Evolutionary conservation across 441 rosid genomes (phyloP), one percentile per base, ranked within the genome.

Genomic region (Arabidopsis hybrid): DNA sequence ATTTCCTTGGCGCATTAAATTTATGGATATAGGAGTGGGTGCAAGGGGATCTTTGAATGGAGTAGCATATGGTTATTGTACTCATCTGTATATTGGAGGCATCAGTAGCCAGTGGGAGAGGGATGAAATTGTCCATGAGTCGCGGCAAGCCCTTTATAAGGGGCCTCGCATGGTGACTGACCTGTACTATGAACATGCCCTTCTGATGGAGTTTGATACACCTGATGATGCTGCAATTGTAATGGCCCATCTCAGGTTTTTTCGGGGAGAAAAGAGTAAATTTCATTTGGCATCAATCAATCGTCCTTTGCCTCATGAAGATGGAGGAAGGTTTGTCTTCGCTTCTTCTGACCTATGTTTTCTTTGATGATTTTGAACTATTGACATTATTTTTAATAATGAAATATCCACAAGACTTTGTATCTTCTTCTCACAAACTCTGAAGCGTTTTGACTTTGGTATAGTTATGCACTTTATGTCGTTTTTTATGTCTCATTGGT

Each of bases 171-270:
- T 82, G 89, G 88, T 90, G 40, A 85, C 86, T 58, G 97, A 95
- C 81, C 83, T 93, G 75, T 74, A 77, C 81, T 86, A 77, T 79
- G 99, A 93, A 81, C 84, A 91, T 72, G 97, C 97, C 65, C 78
- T 95, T 71, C 69, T 95, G 50, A 83, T 95, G 96, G 99, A 93
- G 87, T 95, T 87, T 85, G 91, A 88, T 76, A 84, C 90, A 69
- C 94, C 99, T 31, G 97, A 95, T 78, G 95, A 93, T 79, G 96
- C 97, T 77, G 83, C 87, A 72, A 72, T 85, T 69, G 96, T 90
- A 62, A 90, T 93, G 93, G 84, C 85, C 49, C 97, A 89, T 84
- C 91, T 95, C 77, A 88, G 99, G 75, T 87, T 82, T 71, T 83
- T 75, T 52, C 92, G 94, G 18, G 87, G 79, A 82, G 95, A 84